These are phyloP conservation scores for Cornus kousa DNA, from an alignment of 148 eudicot genomes.

Conservation along the genomic window DNA sequence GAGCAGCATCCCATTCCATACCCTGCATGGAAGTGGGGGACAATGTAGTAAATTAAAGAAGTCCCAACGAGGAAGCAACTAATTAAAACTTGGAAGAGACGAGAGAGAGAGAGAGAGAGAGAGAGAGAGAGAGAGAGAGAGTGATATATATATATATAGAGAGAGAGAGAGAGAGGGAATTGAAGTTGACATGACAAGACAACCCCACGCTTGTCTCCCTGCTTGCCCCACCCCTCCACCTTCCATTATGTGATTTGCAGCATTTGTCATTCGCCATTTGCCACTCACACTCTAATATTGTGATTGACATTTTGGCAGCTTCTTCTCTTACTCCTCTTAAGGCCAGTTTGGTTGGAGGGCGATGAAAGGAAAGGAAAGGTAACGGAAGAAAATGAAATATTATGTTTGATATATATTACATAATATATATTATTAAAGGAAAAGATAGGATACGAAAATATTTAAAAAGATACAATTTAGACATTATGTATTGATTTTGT, in stretches of 20 bases:
- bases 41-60: not conserved
- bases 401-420: too few species aligned
- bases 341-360: too few species aligned
- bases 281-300: not conserved
- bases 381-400: too few species aligned
- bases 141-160: too few species aligned
- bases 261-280: not conserved
- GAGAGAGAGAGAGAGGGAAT: not conserved
- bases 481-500: too few species aligned
- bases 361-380: too few species aligned
- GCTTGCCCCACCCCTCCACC: constrained; percentile 19
- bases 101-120: not conserved
- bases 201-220: constrained; percentile 50
- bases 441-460: too few species aligned
- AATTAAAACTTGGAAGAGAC: constrained; percentile 5
- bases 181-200: constrained; percentile 50
- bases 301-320: constrained; percentile 24
- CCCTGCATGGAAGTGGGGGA: not conserved
- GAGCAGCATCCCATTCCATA: too few species aligned
- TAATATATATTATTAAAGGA: too few species aligned
- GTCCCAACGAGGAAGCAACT: not conserved
- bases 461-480: too few species aligned
- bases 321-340: constrained; percentile 12
- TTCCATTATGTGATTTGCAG: too few species aligned
- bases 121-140: constrained; percentile 6